phyloP scores from a whole-genome alignment of 2,329 filamentous ascomycete species.

The Tolypocladium ophioglossoides region DNA sequence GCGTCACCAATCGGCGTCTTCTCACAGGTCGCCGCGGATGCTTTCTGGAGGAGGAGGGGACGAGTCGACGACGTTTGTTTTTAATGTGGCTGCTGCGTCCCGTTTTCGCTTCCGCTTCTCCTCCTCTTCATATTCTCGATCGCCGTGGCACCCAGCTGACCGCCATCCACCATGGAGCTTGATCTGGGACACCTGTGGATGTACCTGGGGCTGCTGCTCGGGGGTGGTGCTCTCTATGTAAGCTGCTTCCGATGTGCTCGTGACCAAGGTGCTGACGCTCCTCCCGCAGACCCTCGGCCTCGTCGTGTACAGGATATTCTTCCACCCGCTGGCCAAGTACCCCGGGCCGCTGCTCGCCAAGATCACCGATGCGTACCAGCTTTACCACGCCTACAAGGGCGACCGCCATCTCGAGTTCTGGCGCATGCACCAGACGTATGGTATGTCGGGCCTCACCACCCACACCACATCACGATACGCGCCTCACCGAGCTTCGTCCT shows the following conservation, averaged over 20 bases:
- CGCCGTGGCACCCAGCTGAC: background rate
- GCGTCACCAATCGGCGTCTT: constrained; percentile 5
- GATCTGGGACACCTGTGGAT: constrained; percentile 24
- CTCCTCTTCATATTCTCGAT: background rate
- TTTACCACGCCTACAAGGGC: constrained; percentile 66
- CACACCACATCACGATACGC: no score
- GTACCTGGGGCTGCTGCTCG: constrained; percentile 28
- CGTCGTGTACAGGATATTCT: constrained; percentile 46
- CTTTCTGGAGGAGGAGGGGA: background rate
- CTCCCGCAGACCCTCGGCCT: constrained; percentile 25
- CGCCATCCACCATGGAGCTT: constrained; percentile 12
- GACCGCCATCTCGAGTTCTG: constrained; percentile 66
- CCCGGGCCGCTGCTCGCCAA: constrained; percentile 54
- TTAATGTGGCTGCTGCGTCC: background rate
- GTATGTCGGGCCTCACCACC: constrained; percentile 25
- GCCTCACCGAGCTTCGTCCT: no score
- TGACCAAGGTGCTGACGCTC: background rate
- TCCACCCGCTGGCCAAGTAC: constrained; percentile 55
- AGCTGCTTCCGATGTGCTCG: constrained; percentile 10
- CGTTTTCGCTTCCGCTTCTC: background rate
- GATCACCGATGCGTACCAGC: constrained; percentile 52
- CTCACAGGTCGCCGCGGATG: background rate
- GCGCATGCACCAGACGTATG: constrained; percentile 61
- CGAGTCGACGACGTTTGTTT: background rate
- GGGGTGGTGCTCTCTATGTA: constrained; percentile 29